Evolutionary conservation across 2,329 filamentous ascomycete species (phyloP), one percentile per base, ranked within the genome.

Genomic region (Apiospora sp.): DNA sequence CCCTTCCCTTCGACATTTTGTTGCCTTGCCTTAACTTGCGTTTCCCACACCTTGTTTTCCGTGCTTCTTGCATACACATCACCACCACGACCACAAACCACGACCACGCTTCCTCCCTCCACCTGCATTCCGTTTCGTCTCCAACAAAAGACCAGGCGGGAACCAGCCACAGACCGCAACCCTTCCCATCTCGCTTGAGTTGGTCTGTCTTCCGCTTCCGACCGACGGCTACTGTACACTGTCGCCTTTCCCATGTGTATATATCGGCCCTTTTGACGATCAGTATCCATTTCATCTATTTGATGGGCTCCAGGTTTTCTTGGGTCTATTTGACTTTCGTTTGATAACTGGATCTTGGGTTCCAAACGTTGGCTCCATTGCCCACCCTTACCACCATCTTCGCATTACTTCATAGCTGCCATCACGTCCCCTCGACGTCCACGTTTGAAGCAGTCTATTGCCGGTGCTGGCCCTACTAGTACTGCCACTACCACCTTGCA

Each of bases 1-100:
- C 58, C 58, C 58, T 64, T 64, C 58, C 58, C 58, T 64, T 64
- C 58, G 58, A 64, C 58, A 64, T 64, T 64, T 64, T 64, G 58
- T 22, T 64, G 58, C 58, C 58, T 64, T 34, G 58, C 58, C 58
- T 64, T 37, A 64, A 64, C 58, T 41, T 64, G 58, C 34, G 34
- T 64, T 64, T 41, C 19, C 58, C 58, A 64, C 58, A 64, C 58
- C 58, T 64, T 64, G 58, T 37, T 64, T 64, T 64, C 58, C 58
- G 58, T 64, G 58, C 58, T 64, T 37, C 58, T 64, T 64, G 58
- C 58, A 64, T 64, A 64, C 58, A 64, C 41, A 64, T 41, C 58
- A 64, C 58, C 30, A 64, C 58, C 27, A 51, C 49, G 19, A 51
- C 12, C 48, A 49, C n/a, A 51, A 49, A 4, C 58, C 34, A 64